Evolutionary conservation across 768 basidiomycete species (phyloP), one percentile per base, ranked within the genome.

Genomic region (Clathrus columnatus): DNA sequence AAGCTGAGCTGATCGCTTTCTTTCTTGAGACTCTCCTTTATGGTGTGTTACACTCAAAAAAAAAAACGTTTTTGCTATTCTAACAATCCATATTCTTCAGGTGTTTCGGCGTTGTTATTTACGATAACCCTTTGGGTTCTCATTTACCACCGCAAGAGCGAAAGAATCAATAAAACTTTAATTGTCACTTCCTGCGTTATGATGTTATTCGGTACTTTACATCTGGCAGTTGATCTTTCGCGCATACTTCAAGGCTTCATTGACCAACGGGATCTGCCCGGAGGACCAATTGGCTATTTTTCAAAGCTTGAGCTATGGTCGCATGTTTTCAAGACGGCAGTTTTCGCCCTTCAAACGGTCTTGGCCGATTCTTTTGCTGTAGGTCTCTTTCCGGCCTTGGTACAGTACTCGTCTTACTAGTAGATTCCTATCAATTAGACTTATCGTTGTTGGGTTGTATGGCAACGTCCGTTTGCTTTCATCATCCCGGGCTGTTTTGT

Each of bases 11-110:
- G 21, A n/a, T 51, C 28, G 50, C 29, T 7, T 32, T 51, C 11
- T 51, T 51, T n/a, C 23, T 51, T 6, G 50, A 51, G 50, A 30
- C 50, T 17, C 41, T 51, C n/a, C 10, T 51, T 14, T 51, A 51
- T n/a, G 50, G 50, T 51, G 10, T 20, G 50, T 24, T 30, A 24
- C 36, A 21, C 20, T 28, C 1, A 23, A 29, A 11, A n/a, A n/a
- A n/a, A n/a, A n/a, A n/a, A n/a, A n/a, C n/a, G n/a, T n/a, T n/a
- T n/a, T n/a, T n/a, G n/a, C n/a, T n/a, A n/a, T n/a, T n/a, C n/a
- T n/a, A n/a, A n/a, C n/a, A 29, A 30, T 32, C 50, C 6, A 5
- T 1, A 17, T 29, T 17, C n/a, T 24, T 14, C 16, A 51, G 50
- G 50, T 24, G 41, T 51, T 5, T 29, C 23, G 17, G 29, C 36